Percentiles rank a stretch among this genome's conserved stretches.
Evolutionary conservation across 805 yeast genomes (phyloP).

Genomic region (Yamadazyma tumulicola): DNA sequence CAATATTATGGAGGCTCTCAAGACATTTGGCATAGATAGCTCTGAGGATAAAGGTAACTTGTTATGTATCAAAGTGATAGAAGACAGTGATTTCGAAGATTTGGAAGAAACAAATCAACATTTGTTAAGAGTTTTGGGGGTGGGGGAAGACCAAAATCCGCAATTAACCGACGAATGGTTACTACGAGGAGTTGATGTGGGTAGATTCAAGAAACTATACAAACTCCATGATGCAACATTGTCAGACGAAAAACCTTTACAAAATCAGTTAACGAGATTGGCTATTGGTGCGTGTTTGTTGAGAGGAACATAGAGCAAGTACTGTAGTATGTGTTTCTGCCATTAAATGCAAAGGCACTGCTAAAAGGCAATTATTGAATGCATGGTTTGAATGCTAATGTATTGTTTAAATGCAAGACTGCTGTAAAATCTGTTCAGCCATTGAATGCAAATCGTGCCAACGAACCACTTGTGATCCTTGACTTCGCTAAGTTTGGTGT

Average conservation of each 20-base stretch:
- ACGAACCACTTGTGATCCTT: slow-evolving; percentile 1
- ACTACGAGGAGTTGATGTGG: slow-evolving; percentile 18
- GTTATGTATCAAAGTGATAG: slow-evolving; percentile 49
- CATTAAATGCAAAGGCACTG: background rate
- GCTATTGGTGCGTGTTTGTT: slow-evolving; percentile 47
- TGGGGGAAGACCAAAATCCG: slow-evolving; percentile 5
- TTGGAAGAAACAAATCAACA: slow-evolving; percentile 40
- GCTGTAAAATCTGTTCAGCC: slow-evolving; percentile 1
- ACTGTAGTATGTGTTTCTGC: background rate
- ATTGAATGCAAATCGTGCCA: slow-evolving; percentile 15
- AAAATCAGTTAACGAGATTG: slow-evolving; percentile 33
- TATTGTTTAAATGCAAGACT: no score
- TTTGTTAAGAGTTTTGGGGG: slow-evolving; percentile 17
- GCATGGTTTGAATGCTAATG: no score
- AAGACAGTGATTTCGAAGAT: slow-evolving; percentile 12
- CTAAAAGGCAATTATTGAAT: background rate
- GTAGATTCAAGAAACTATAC: slow-evolving; percentile 33
- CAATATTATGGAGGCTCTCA: slow-evolving; percentile 69
- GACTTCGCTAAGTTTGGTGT: background rate
- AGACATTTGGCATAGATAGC: slow-evolving; percentile 64
- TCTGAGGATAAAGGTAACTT: slow-evolving; percentile 34
- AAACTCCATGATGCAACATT: slow-evolving; percentile 32
- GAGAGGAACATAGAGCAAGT: slow-evolving; percentile 36
- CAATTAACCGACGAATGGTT: slow-evolving; percentile 24
- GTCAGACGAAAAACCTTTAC: slow-evolving; percentile 10